Evolutionary conservation across 2,329 filamentous ascomycete genomes (phyloP).

Genomic region (Fusarium zealandicum): DNA sequence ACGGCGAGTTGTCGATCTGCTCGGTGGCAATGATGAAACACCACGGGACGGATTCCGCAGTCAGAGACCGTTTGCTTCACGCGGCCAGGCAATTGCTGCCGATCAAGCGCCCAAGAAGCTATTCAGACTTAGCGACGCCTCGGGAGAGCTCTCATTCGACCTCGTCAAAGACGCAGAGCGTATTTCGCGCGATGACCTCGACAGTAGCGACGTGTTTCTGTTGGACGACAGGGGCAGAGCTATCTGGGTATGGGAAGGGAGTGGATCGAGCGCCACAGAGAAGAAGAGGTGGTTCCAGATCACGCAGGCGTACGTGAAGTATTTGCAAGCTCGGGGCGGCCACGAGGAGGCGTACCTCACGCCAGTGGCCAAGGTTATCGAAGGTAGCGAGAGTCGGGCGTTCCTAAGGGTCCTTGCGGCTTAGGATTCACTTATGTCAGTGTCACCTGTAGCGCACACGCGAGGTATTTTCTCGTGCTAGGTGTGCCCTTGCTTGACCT

Average conservation of each 20-base stretch:
- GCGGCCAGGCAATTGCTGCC: constrained; percentile 24
- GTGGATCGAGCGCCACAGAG: constrained; percentile 63
- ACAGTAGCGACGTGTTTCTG: constrained; percentile 68
- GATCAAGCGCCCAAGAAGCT: constrained; percentile 51
- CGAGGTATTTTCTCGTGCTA: neutral
- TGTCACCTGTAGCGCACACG: neutral
- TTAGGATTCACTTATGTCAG: constrained; percentile 1
- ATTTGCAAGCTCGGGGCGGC: constrained; percentile 46
- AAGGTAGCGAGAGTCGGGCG: constrained; percentile 62
- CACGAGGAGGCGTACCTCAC: constrained; percentile 51
- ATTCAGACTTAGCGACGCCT: constrained; percentile 69
- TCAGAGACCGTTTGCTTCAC: constrained; percentile 50
- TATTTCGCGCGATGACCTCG: constrained; percentile 58
- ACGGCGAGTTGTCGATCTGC: constrained; percentile 61
- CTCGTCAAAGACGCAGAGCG: constrained; percentile 62
- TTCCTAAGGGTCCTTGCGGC: constrained; percentile 58
- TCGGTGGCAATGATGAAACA: constrained; percentile 56
- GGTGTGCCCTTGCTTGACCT: constrained; percentile 1
- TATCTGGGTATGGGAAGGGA: constrained; percentile 73
- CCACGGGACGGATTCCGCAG: constrained; percentile 50
- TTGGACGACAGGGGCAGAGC: constrained; percentile 63
- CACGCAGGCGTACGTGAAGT: constrained; percentile 62
- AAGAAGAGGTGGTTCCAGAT: constrained; percentile 67
- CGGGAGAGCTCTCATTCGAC: constrained; percentile 63
- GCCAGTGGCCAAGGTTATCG: constrained; percentile 63